Evolutionary conservation across 139 green algal species (phyloP).

Genomic region (Micractinium sp.): DNA sequence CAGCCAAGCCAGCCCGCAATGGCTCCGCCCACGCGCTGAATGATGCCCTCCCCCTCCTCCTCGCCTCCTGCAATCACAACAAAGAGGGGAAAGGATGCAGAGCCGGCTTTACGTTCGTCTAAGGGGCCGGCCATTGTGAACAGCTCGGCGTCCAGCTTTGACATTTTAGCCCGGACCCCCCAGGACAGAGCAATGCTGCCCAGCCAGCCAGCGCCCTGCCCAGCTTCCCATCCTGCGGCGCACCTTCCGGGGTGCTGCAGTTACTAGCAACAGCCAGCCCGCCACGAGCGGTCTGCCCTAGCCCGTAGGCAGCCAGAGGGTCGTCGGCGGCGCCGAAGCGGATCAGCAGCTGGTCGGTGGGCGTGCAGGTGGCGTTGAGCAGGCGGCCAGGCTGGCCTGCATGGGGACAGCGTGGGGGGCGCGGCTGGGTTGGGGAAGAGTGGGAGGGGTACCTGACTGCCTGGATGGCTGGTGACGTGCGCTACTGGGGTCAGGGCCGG

Average conservation of each 20-base stretch:
- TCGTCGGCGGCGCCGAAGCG: neutral
- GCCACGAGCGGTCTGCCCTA: neutral
- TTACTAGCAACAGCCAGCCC: neutral
- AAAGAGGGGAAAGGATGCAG: neutral
- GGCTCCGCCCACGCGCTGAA: neutral
- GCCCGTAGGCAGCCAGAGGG: neutral
- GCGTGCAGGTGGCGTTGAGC: neutral
- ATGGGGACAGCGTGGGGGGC: too few relatives aligned
- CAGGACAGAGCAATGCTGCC: too few relatives aligned
- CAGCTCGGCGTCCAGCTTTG: too few relatives aligned
- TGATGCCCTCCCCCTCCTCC: neutral
- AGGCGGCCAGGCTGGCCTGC: neutral
- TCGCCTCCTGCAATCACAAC: neutral
- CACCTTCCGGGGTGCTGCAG: neutral
- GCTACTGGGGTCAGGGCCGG: too few relatives aligned
- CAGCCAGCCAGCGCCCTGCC: too few relatives aligned
- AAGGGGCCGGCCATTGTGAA: too few relatives aligned
- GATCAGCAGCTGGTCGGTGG: neutral
- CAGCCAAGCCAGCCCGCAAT: neutral
- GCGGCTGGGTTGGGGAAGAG: too few relatives aligned
- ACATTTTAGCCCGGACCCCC: too few relatives aligned
- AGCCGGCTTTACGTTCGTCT: too few relatives aligned
- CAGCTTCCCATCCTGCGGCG: too few relatives aligned
- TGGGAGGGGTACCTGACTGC: too few relatives aligned
- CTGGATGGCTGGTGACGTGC: too few relatives aligned